Conservation (phyloP, 78 protist species). For the Dictyostelium purpureum region DNA sequence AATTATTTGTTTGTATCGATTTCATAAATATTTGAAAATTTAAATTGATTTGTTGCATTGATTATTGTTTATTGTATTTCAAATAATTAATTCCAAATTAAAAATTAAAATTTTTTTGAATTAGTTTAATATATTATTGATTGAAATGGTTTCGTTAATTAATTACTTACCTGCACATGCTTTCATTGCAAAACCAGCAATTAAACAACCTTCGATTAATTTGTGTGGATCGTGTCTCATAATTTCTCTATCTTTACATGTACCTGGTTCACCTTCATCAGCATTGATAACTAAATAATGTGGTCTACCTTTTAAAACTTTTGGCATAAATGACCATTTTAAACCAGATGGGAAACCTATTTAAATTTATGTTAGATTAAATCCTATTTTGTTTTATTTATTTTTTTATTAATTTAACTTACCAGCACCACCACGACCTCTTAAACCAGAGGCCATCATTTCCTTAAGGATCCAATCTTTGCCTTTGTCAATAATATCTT, state of each 20-base stretch:
- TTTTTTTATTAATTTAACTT: no score
- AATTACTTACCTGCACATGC: conserved; percentile 88
- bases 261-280: conserved; percentile 99
- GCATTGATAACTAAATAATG: conserved; percentile 99
- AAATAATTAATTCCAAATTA: no score
- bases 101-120: no score
- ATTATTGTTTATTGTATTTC: no score
- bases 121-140: no score
- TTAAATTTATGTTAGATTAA: no score
- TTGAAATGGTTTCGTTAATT: no score
- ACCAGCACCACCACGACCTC: conserved; percentile 79
- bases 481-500: conserved; percentile 90
- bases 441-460: conserved; percentile 93
- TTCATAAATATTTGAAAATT: no score
- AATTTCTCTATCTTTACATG: conserved; percentile 99
- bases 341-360: conserved; percentile 99
- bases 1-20: no score
- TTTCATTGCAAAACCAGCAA: conserved; percentile 98
- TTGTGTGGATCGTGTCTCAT: conserved; percentile 99
- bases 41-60: no score
- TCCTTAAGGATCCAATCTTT: conserved; percentile 93
- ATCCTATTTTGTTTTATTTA: no score
- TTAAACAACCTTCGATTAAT: conserved; percentile 97
- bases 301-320: conserved; percentile 86
- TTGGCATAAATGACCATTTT: conserved; percentile 95